Base-by-base conservation (phyloP, 768 basidiomycete genomes). In the Naganishia onofrii region DNA sequence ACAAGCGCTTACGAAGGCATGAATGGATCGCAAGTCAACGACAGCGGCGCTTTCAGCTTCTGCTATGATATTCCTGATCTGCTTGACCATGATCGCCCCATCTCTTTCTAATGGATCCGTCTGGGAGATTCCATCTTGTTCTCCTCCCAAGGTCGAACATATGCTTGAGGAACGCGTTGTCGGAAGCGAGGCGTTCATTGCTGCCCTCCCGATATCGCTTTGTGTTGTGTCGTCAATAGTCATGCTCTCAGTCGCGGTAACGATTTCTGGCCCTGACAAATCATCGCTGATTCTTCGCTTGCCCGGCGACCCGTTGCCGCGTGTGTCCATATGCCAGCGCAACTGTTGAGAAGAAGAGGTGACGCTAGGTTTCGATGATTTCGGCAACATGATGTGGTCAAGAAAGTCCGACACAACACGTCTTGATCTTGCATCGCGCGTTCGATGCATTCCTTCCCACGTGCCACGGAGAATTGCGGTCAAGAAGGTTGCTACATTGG, bases 401-500 rank as follows among this genome's bases (percentile, higher is more conserved):
- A 76, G 71, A 31, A 75, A 67, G 19, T 76, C 73, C 7, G 74
- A 72, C 9, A 77, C 51, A 7, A 68, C 71, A n/a, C 69, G 31
- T 58, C 74, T 69, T 2, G 70, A 65, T 51, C 67, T 67, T 1
- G 74, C 76, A 38, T 76, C 76, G 21, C 72, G 63, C 0, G 74
- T 74, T 46, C 74, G 53, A 3, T 60, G 57, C 28, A 73, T 66
- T 23, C 76, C 76, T 31, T 77, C 75, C 76, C 76, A 77, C 3
- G 76, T 77, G 2, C 73, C 74, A 31, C 73, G 56, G 17, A 77
- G 42, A 34, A 76, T 75, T 19, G 70, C 75, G 46, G 75, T 72
- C 55, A 77, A 42, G 70, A 77, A 73, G 38, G 60, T 48, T 26
- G 74, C 70, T 2, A 77, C 54, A 23, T 70, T 63, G 9, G 26